Evolutionary conservation across 495 filamentous ascomycete species (phyloP), one percentile per base, ranked within the genome.

Genomic region (Penicillium mononematosum): DNA sequence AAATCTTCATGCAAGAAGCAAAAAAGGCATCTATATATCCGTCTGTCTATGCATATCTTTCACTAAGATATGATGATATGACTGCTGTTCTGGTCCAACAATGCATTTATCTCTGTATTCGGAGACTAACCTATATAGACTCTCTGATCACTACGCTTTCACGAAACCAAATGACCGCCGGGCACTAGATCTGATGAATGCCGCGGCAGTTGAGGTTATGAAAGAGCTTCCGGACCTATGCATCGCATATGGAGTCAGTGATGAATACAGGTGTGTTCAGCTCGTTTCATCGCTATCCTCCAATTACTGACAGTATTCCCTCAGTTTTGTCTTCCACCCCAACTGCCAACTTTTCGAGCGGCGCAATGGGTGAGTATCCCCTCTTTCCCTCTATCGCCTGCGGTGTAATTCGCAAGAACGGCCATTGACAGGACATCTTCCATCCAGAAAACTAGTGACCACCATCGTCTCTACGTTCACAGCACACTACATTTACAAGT

Each of bases 171-270:
- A 97, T 76, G 94, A 98, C 69, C 80, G 79, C 49, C 83, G 87
- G 45, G 94, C 93, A 27, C 76, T 97, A 3, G 82, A 94, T 72
- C 84, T 98, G 61, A 97, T 97, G 94, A 98, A 98, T 67, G 88
- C 86, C 4, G 90, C 90, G 1, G 94, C 94, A 3, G 79, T 82
- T 39, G 88, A 85, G 5, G 88, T 96, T 53, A 82, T 96, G 81
- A 84, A 82, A 58, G 91, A 96, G 36, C 70, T 97, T 3, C 86
- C 89, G 11, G 93, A 98, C 67, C 83, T 97, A 36, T 80, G 83
- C 12, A 85, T 97, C 60, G 91, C 87, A 1, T 98, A 97, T 60
- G 94, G 94, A 7, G 84, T 94, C 50, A 96, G 91, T 64, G 94
- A 98, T 67, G 94, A 98, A 69, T 98, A 84, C 67, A 94, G 90